Evolutionary conservation across 805 yeast species (phyloP), one percentile per base, ranked within the genome.

Genomic region (Kodamaea lidongshanica): DNA sequence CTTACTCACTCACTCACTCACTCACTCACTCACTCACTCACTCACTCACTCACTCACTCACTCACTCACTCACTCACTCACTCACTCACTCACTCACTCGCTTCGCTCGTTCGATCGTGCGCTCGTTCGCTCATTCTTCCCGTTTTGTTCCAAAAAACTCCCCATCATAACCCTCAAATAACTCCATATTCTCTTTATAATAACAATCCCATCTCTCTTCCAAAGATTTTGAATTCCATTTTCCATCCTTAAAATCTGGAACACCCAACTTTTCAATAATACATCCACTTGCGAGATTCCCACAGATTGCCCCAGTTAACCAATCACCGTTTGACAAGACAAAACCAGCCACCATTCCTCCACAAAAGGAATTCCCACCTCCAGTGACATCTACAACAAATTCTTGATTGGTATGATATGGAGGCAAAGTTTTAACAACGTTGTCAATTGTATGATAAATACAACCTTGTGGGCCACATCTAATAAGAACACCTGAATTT

Each of bases 181-280:
- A 13, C 6, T 29, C 18, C 7, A 17, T 17, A 16, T 53, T 55
- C 29, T 41, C 36, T 14, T 20, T 14, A 14, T 56, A 25, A 42
- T 79, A 79, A 2, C 27, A 27, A 0, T 41, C 38, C 2, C 79
- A 42, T 24, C 87, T 60, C 5, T 65, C 59, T n/a, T 36, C 31
- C 12, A 79, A 50, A 3, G 56, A 38, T 6, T 40, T 16, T 0
- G 79, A 82, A 46, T 86, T 86, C 89, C 94, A 85, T 6, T 32
- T 19, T 12, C 65, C 71, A 0, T 46, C 52, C 1, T 30, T 39
- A 2, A 37, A 41, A 12, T 43, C 32, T 4, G 31, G 40, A 47
- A 80, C 63, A 0, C 96, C 96, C 24, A 82, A 57, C 41, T 73
- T 79, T 50, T 88, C 96, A 20, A 88, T 74, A n/a, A 81, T 74